A percentile compares a stretch with the other conserved stretches of the same genome.
Conservation (phyloP, 768 basidiomycete genomes). For the Cubamyces lactineus region DNA sequence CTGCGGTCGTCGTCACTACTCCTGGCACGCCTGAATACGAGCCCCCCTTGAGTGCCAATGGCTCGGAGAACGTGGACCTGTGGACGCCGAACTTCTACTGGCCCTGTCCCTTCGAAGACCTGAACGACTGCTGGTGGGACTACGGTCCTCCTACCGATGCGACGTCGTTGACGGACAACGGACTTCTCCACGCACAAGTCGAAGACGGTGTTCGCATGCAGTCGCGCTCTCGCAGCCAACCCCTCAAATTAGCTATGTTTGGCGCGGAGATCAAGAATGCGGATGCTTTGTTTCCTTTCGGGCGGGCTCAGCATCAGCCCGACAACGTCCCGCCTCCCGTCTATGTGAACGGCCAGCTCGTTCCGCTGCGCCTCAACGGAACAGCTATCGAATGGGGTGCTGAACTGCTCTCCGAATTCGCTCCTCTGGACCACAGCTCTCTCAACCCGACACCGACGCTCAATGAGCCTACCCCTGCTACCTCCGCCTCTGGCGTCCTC, state of each 20-base stretch:
- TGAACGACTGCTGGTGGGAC: slow-evolving; percentile 8
- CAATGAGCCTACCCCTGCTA: no score
- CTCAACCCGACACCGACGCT: no score
- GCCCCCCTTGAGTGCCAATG: not conserved
- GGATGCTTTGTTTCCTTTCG: not conserved
- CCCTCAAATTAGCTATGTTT: no score
- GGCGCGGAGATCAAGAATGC: no score
- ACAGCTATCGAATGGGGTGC: not conserved
- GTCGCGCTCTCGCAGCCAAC: no score
- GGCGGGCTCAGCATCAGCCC: slow-evolving; percentile 2
- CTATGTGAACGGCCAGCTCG: slow-evolving; percentile 2
- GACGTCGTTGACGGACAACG: no score
- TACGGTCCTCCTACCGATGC: not conserved
- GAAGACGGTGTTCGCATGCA: no score
- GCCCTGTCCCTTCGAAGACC: slow-evolving; percentile 9
- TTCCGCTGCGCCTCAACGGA: not conserved
- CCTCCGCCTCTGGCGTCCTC: no score
- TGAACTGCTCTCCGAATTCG: no score
- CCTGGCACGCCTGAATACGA: slow-evolving; percentile 10
- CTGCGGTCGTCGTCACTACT: not conserved
- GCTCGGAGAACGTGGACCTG: slow-evolving; percentile 3
- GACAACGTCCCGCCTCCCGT: slow-evolving; percentile 10
- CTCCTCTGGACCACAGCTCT: not conserved
- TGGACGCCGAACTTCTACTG: slow-evolving; percentile 9
- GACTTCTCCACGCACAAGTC: no score